Evolutionary conservation across 352 stramenopile genomes (phyloP).

Genomic region (Pythium rhizo-oryzae): DNA sequence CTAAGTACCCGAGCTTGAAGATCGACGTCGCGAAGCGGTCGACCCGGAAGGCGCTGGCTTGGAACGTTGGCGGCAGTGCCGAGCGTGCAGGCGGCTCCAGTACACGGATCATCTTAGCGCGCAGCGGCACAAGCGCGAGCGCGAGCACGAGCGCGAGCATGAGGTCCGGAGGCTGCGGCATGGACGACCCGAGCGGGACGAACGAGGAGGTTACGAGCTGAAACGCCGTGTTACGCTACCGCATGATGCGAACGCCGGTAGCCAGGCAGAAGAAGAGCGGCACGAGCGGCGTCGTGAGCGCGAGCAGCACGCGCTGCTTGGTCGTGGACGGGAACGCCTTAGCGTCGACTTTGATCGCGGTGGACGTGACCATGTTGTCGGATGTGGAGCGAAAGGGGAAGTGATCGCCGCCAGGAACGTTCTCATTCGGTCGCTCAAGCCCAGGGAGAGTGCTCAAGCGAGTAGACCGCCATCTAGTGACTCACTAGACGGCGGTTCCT

Average conservation of each 20-base stretch:
- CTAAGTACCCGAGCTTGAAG: conserved; percentile 64
- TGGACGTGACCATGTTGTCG: no score
- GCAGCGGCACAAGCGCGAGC: neutral
- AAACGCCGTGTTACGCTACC: neutral
- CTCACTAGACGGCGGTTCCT: no score
- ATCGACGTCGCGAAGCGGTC: conserved; percentile 57
- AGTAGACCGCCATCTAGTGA: no score
- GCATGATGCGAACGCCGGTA: neutral
- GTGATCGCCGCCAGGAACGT: no score
- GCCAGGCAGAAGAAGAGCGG: neutral
- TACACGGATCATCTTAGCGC: neutral
- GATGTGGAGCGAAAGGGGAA: no score
- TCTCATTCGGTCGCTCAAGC: no score
- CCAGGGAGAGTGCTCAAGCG: no score
- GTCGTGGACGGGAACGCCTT: neutral
- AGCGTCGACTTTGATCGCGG: no score
- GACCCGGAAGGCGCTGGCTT: conserved; percentile 29
- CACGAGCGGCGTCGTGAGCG: neutral
- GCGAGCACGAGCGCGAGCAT: neutral
- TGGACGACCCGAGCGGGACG: neutral
- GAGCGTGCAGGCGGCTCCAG: neutral
- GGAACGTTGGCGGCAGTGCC: neutral
- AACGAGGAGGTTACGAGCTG: neutral
- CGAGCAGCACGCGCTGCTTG: conserved; percentile 4
- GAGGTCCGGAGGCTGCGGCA: neutral